These are phyloP conservation scores for Xylaria cubensis DNA, from an alignment of 495 filamentous ascomycete species.

Conservation along the genomic window DNA sequence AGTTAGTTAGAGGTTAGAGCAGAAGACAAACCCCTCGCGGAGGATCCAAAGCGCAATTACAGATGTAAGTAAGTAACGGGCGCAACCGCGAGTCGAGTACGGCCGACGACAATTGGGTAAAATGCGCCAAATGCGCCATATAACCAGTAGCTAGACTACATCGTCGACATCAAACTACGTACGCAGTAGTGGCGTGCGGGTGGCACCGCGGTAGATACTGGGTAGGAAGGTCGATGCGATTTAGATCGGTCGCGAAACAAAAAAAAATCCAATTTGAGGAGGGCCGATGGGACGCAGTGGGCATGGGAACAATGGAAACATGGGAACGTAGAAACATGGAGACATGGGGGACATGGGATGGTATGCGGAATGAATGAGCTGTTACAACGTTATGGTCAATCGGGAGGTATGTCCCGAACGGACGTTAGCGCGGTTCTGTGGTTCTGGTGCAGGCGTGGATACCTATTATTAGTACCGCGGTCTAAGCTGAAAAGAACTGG, in stretches of 20 bases:
- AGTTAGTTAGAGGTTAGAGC: not conserved
- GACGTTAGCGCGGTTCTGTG: not conserved
- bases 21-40: not conserved
- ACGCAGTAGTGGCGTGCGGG: not conserved
- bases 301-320: too few species aligned
- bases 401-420: slow-evolving; percentile 8
- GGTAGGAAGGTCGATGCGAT: slow-evolving; percentile 21
- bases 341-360: too few species aligned
- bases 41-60: not conserved
- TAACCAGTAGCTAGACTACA: not conserved
- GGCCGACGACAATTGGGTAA: slow-evolving; percentile 2
- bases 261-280: slow-evolving; percentile 2
- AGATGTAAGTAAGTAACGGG: not conserved
- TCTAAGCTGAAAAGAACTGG: slow-evolving; percentile 10
- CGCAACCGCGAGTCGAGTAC: not conserved
- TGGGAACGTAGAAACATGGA: too few species aligned
- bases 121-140: not conserved
- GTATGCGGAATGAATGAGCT: too few species aligned
- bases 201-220: slow-evolving; percentile 6
- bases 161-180: not conserved
- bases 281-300: not conserved
- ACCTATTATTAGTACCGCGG: slow-evolving; percentile 11
- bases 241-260: not conserved
- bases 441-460: not conserved
- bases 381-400: not conserved